A percentile compares a stretch with the other conserved stretches of the same genome.
These are phyloP conservation scores for Globisporangium splendens DNA, from an alignment of 352 stramenopile species.

Conservation along the genomic window DNA sequence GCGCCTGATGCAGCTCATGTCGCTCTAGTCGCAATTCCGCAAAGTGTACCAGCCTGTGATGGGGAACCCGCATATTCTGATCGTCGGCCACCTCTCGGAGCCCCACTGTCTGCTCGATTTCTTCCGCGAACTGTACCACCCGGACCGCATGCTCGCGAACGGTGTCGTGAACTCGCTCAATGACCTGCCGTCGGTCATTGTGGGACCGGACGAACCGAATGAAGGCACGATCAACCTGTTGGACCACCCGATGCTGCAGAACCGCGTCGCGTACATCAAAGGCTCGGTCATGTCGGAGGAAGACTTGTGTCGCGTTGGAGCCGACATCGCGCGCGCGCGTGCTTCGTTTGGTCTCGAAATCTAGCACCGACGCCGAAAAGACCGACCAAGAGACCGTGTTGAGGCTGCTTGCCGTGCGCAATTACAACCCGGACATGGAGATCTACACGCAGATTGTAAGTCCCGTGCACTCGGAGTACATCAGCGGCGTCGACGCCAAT, in stretches of 20 bases:
- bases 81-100: constrained; percentile 53
- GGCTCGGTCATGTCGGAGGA: constrained; percentile 63
- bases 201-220: constrained; percentile 45
- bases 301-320: constrained; percentile 55
- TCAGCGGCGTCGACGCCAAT: constrained; percentile 49
- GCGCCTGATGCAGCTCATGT: constrained; percentile 48
- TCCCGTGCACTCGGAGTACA: constrained; percentile 50
- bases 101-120: constrained; percentile 50
- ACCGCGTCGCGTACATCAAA: constrained; percentile 62
- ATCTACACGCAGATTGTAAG: constrained; percentile 63
- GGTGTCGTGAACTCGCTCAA: constrained; percentile 26
- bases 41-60: constrained; percentile 48
- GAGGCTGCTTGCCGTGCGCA: constrained; percentile 53
- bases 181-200: constrained; percentile 49
- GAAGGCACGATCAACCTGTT: constrained; percentile 53
- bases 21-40: constrained; percentile 63
- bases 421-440: constrained; percentile 53
- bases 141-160: constrained; percentile 36
- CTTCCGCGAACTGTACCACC: constrained; percentile 63
- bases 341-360: constrained; percentile 59
- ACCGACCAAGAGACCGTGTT: constrained; percentile 57
- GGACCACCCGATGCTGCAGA: constrained; percentile 55
- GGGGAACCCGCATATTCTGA: constrained; percentile 50
- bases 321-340: constrained; percentile 43
- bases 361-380: constrained; percentile 28